phyloP scores from a whole-genome alignment of 73 alveolate species.

The Tetrahymena borealis region DNA sequence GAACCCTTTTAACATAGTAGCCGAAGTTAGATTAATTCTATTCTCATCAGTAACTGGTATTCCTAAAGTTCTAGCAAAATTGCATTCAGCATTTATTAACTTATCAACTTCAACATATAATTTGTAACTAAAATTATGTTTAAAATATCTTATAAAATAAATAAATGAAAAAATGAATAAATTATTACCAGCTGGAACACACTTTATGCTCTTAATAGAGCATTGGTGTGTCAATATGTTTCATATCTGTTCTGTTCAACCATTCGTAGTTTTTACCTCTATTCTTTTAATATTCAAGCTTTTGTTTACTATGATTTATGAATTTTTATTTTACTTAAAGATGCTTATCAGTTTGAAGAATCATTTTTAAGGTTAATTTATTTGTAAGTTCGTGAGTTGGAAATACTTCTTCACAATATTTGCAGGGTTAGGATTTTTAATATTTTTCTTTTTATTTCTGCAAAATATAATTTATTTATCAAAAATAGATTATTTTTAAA shows the following conservation, averaged over 20 bases:
- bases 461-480: neutral
- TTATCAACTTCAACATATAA: neutral
- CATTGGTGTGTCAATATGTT: constrained; percentile 73
- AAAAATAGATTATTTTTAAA: neutral
- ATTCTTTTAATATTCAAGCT: neutral
- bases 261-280: constrained; percentile 44
- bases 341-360: constrained; percentile 73
- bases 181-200: constrained; percentile 67
- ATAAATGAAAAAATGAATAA: neutral
- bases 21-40: neutral
- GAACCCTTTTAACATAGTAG: neutral
- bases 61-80: neutral
- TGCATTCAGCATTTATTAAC: neutral
- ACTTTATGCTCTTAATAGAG: constrained; percentile 69
- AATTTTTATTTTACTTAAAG: neutral
- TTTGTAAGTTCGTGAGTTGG: constrained; percentile 56
- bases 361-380: constrained; percentile 75
- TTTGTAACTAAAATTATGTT: neutral
- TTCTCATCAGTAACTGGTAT: neutral
- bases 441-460: constrained; percentile 44
- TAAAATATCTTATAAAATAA: neutral
- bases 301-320: neutral
- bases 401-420: constrained; percentile 61
- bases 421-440: constrained; percentile 54
- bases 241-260: constrained; percentile 55